phyloP scores from a whole-genome alignment of 306 rosid species.

The Prunus mongolica region DNA sequence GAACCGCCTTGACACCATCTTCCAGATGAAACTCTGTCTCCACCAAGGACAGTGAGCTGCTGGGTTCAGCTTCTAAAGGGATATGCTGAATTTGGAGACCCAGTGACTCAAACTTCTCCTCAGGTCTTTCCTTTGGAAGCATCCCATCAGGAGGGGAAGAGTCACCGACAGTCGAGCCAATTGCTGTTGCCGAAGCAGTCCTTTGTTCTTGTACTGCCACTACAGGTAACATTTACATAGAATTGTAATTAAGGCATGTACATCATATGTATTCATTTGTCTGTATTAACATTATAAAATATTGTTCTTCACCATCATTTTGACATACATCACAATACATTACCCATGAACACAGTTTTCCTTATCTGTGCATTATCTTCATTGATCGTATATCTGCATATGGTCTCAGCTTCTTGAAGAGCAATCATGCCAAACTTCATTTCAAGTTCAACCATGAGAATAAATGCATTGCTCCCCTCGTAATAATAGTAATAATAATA shows the following conservation, averaged over 20 bases:
- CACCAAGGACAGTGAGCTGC: constrained; percentile 40
- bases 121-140: constrained; percentile 59
- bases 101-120: constrained; percentile 76
- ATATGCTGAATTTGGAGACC: constrained; percentile 87
- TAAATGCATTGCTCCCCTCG: too few species aligned
- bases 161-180: constrained; percentile 83
- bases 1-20: constrained; percentile 58
- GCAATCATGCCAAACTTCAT: too few species aligned
- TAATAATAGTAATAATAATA: too few species aligned
- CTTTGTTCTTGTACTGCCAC: constrained; percentile 95
- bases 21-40: constrained; percentile 75
- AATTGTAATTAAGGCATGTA: neutral
- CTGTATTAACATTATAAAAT: neutral
- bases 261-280: neutral
- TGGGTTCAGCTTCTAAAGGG: constrained; percentile 60
- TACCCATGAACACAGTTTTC: too few species aligned
- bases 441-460: too few species aligned
- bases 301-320: too few species aligned
- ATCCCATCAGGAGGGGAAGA: constrained; percentile 75
- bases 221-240: constrained; percentile 24
- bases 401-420: too few species aligned
- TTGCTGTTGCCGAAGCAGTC: constrained; percentile 74
- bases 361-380: too few species aligned
- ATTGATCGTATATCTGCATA: too few species aligned
- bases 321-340: too few species aligned